Evolutionary conservation across 805 yeast genomes (phyloP), one percentile per base, ranked within the genome.

Genomic region (Candida incommunis): DNA sequence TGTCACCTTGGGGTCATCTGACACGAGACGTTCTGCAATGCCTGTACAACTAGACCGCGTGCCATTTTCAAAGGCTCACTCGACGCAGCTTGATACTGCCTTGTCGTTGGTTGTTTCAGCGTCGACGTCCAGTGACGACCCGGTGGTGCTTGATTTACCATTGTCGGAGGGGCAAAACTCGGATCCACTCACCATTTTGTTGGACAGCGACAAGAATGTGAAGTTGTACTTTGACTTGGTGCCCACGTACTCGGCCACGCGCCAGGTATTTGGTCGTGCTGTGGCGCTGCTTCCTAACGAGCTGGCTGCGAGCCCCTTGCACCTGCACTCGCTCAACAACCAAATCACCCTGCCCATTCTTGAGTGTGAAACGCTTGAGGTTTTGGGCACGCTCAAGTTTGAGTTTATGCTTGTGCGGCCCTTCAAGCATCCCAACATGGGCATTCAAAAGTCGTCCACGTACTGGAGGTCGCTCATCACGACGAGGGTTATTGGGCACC

Each of bases 401-500:
- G 95, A 86, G 55, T 73, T 78, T 44, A 61, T 82, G 61, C 62
- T 79, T 40, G 81, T 85, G 3, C 75, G 71, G 11, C 80, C 96
- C 2, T 90, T 88, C 56, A 57, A 59, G 29, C 94, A 86, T 58
- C 77, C 78, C 5, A 71, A 74, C 35, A 75, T 81, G 78, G 71
- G 73, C 9, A 63, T 81, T n/a, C 62, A 60, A 63, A 50, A 82
- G 53, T 74, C 85, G 1, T 82, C 83, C 44, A 80, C 92, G 1
- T 88, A 87, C 64, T 90, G 96, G 96, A 84, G 82, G 56, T 85
- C 92, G 13, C 67, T 86, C 45, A 87, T 83, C 3, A 75, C 90
- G 0, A 84, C 96, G 1, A 71, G 95, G 48, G 95, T 90, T 22
- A 90, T 90, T 63, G 97, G 97, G 1, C 97, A 90, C 62, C 75